Evolutionary conservation across 257 asterid species (phyloP), one percentile per base, ranked within the genome.

Genomic region (Penstemon newberryi): DNA sequence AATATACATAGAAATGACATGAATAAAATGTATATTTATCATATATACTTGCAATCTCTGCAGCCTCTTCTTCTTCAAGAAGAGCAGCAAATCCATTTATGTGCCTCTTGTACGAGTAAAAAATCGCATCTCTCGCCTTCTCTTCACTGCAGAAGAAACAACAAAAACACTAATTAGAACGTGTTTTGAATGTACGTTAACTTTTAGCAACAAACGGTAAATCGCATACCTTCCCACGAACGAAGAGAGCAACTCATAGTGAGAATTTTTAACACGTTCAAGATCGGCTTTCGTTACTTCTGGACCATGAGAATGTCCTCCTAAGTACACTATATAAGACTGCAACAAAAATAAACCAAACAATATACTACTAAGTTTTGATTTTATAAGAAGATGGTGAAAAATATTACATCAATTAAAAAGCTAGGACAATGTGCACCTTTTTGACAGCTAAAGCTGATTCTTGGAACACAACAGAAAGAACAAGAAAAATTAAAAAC

Each of bases 61-160:
- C 82, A 13, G 94, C 96, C 52, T 85, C 92, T 39, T 90, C 85
- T 47, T 81, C 95, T 8, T 85, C 89, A 41, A 93, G 96, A 39
- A 60, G 2, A 5, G 92, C 96, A 45, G 96, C 89, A 74, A 93
- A 90, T 3, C 97, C 96, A 66, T 90, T 93, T 36, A 93, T 85
- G 41, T 81, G 76, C 38, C 78, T 79, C 9, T 73, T 43, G 55
- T 90, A 93, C 2, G 96, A 84, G 78, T 93, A 87, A 66, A 90
- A 63, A 2, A 90, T 84, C 0, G 91, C 83, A 11, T 88, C 92
- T 36, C 62, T 80, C 0, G 92, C 94, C 80, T 70, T 83, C 62
- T 80, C 83, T 50, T 67, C 65, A 68, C 96, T 90, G 74, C 74
- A 70, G 5, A 12, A 44, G 6, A 13, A 45, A n/a, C 52, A 63